Conservation (phyloP, 2,329 filamentous ascomycete species). For the Botrytis elliptica region DNA sequence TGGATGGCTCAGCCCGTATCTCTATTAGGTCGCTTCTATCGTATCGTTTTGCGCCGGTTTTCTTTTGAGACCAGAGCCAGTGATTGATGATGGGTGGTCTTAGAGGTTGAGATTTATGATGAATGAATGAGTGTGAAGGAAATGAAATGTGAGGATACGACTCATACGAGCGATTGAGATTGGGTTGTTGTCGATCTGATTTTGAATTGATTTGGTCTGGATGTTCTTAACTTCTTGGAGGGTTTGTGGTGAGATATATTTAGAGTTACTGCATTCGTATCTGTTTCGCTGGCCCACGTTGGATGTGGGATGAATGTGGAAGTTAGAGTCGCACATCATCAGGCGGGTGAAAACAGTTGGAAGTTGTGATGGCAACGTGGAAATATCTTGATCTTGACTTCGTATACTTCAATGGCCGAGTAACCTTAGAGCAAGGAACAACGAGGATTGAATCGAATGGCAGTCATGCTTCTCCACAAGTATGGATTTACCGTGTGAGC, state of each 20-base stretch:
- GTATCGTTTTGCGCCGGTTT: background rate
- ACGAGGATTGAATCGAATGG: background rate
- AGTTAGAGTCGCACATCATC: slow-evolving; percentile 2
- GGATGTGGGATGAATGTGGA: background rate
- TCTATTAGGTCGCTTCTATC: background rate
- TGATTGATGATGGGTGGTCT: background rate
- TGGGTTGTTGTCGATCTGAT: slow-evolving; percentile 3
- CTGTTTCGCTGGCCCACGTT: background rate
- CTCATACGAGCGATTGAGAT: slow-evolving; percentile 7
- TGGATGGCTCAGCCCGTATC: slow-evolving; percentile 10
- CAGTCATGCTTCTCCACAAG: background rate
- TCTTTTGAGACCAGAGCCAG: background rate
- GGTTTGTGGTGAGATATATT: background rate
- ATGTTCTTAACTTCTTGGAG: background rate
- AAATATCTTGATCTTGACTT: slow-evolving; percentile 1
- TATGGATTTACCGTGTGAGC: background rate
- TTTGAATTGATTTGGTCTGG: slow-evolving; percentile 1
- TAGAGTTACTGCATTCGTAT: background rate
- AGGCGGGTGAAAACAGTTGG: background rate
- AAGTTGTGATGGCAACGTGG: slow-evolving; percentile 15
- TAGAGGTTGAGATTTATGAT: background rate
- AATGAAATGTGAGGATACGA: slow-evolving; percentile 2
- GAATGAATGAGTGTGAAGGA: background rate
- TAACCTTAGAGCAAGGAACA: background rate
- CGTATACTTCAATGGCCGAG: background rate